A percentile compares a stretch with the other conserved stretches of the same genome.
These are phyloP conservation scores for Barbarea vulgaris DNA, from an alignment of 345 rosid genomes.

Conservation along the genomic window DNA sequence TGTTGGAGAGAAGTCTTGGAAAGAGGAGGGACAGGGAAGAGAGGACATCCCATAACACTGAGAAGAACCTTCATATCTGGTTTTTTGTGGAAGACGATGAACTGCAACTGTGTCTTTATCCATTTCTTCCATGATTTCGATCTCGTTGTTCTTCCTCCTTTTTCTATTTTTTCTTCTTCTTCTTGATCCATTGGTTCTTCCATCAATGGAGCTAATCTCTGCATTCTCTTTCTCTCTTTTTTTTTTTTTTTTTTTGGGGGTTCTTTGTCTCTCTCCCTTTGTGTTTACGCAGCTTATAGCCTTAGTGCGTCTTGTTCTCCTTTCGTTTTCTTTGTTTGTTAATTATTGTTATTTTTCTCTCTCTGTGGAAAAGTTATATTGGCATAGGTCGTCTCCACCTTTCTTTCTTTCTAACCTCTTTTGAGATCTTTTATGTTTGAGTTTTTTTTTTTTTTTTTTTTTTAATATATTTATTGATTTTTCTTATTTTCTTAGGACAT, in stretches of 20 bases:
- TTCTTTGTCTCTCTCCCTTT: slow-evolving; percentile 31
- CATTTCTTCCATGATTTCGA: slow-evolving; percentile 67
- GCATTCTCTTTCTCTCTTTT: slow-evolving; percentile 40
- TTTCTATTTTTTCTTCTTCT: slow-evolving; percentile 29
- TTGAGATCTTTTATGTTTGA: slow-evolving; percentile 1
- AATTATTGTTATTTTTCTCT: slow-evolving; percentile 39
- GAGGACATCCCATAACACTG: slow-evolving; percentile 89
- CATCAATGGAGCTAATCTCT: slow-evolving; percentile 76
- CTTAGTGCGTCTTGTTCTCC: slow-evolving; percentile 46
- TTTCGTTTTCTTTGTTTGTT: slow-evolving; percentile 47
- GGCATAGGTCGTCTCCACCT: slow-evolving; percentile 37
- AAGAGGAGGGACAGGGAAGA: slow-evolving; percentile 67
- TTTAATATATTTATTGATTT: background rate
- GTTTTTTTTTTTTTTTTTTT: background rate
- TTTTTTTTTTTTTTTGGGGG: background rate
- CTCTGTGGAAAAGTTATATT: slow-evolving; percentile 21
- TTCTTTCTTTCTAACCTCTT: slow-evolving; percentile 18
- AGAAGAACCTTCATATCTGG: slow-evolving; percentile 65
- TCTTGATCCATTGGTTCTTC: slow-evolving; percentile 74
- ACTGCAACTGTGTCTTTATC: slow-evolving; percentile 64
- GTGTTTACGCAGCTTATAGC: slow-evolving; percentile 40
- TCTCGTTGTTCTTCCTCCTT: slow-evolving; percentile 26
- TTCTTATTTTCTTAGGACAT: background rate
- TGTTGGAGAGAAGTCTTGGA: slow-evolving; percentile 51
- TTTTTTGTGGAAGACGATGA: slow-evolving; percentile 50